Base-by-base conservation (phyloP, 2,329 filamentous ascomycete genomes). In the Diaporthe caulivora region DNA sequence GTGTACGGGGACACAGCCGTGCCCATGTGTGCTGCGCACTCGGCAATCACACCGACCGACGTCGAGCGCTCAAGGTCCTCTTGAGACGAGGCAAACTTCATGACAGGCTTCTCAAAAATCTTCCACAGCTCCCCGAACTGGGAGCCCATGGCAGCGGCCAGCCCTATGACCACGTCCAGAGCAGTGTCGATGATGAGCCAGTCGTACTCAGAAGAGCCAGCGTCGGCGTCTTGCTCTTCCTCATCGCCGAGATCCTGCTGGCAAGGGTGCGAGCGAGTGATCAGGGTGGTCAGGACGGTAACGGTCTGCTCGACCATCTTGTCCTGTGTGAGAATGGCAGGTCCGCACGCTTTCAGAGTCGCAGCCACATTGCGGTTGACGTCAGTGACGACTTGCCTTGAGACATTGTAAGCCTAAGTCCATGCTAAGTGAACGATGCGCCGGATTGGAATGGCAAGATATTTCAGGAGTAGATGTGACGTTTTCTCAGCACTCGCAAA, bases 151-250 rank as follows among this genome's bases (percentile, higher is more conserved):
- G 95, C 95, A 60, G 91, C 91, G 26, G 95, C 92, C 53, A 98
- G 90, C 49, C 94, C 95, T 68, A 95, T 94, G 67, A 98, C 88
- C 60, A 97, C 95, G 77, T 98, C 97, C 71, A 98, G 90, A 47
- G 95, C 95, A 13, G 95, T 98, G 85, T 99, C 97, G 71, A 98
- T 93, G 68, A 98, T 93, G 24, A 98, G 90, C 97, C 97, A 98
- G 86, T 98, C 97, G 80, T 97, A 98, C 85, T 99, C 97, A 2
- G 96, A 97, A 40, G 93, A 93, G 81, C 95, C 96, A 72, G 93
- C 91, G 13, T 92, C 87, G n/a, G 92, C 91, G 72, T 91, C 89
- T 75, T 93, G 90, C 78, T 96, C 95, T 72, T 94, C 93, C 75
- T 94, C 92, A 74, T 94, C 93, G 58, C 93, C 94, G 29, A 97